A percentile compares a stretch with the other conserved stretches of the same genome.
Conservation (phyloP, 1,139 yeast genomes). For the Lodderomyces parapsilosis region DNA sequence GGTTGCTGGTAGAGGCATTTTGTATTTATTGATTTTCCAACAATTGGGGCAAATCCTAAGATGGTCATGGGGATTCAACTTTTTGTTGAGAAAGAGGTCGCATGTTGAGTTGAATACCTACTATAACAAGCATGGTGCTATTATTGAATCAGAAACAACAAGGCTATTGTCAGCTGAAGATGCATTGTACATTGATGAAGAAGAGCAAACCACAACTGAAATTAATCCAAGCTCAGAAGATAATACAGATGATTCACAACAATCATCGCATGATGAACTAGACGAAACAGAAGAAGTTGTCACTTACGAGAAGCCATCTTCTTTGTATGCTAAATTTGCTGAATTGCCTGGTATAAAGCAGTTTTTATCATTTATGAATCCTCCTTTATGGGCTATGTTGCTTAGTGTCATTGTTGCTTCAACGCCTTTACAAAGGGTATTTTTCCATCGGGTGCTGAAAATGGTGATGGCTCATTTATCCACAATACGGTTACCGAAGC, state of each 20-base stretch:
- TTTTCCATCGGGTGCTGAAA: constrained; percentile 50
- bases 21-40: constrained; percentile 76
- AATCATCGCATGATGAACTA: background rate
- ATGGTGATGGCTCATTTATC: constrained; percentile 41
- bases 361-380: constrained; percentile 70
- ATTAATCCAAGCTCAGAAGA: constrained; percentile 8
- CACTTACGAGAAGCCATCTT: background rate
- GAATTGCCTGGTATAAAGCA: constrained; percentile 17
- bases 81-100: constrained; percentile 55
- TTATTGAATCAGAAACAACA: constrained; percentile 12
- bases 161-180: constrained; percentile 12
- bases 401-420: constrained; percentile 82
- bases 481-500: constrained; percentile 78
- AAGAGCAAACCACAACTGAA: constrained; percentile 14
- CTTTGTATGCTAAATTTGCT: constrained; percentile 1
- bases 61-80: constrained; percentile 94
- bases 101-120: constrained; percentile 39
- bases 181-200: constrained; percentile 11
- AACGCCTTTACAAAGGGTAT: constrained; percentile 64
- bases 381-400: constrained; percentile 92
- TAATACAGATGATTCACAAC: constrained; percentile 5
- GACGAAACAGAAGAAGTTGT: background rate
- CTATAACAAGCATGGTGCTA: constrained; percentile 16
- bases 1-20: constrained; percentile 77
- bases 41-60: constrained; percentile 81